Evolutionary conservation across 2,329 filamentous ascomycete species (phyloP).

Genomic region (Nemania serpens): DNA sequence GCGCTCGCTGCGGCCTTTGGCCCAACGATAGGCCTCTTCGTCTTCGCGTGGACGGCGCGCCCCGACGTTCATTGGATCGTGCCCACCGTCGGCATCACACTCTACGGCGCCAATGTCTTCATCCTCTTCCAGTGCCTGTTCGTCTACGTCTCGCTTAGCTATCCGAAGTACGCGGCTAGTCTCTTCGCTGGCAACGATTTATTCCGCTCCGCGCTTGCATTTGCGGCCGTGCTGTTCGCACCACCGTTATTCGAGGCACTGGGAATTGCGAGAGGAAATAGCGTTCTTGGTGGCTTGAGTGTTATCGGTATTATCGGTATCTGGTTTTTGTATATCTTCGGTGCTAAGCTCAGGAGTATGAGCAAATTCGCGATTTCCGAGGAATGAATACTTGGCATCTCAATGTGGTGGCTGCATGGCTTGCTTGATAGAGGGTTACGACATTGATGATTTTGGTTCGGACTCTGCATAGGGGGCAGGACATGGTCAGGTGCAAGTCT

Average conservation of each 20-base stretch:
- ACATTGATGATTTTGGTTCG: background rate
- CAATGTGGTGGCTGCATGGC: too few species aligned
- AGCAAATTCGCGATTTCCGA: conserved; percentile 59
- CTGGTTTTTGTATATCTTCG: too few species aligned
- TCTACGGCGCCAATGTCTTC: conserved; percentile 42
- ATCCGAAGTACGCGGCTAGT: conserved; percentile 61
- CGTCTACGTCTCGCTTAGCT: conserved; percentile 54
- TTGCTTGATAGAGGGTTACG: background rate
- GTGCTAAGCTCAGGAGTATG: too few species aligned
- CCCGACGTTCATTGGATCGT: too few species aligned
- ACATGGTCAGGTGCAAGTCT: background rate
- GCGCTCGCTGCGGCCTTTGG: too few species aligned
- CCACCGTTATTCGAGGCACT: conserved; percentile 63
- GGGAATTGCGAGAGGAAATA: conserved; percentile 49
- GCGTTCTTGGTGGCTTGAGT: too few species aligned
- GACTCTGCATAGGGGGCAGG: background rate
- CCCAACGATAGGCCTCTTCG: too few species aligned
- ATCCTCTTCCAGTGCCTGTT: conserved; percentile 62
- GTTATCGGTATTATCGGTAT: too few species aligned
- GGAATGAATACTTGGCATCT: background rate
- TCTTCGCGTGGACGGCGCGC: too few species aligned
- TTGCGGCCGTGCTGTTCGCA: conserved; percentile 63
- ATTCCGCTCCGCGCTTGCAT: conserved; percentile 61
- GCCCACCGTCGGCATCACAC: too few species aligned
- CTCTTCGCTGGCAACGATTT: conserved; percentile 67